Evolutionary conservation across 495 filamentous ascomycete genomes (phyloP).

Genomic region (Bryoglossum gracile): DNA sequence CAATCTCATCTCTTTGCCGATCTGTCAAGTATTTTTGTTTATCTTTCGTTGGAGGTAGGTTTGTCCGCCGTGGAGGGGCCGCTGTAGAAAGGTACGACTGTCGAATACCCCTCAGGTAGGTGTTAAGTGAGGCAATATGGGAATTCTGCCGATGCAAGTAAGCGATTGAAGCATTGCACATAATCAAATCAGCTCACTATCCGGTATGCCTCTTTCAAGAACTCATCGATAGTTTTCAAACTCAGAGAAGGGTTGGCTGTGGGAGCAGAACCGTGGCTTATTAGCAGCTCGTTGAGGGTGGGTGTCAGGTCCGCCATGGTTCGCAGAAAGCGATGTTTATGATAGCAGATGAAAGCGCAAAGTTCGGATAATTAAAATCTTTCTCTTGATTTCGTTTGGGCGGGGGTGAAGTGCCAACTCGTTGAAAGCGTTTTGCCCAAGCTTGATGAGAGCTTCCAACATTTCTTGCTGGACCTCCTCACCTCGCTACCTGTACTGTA

Average conservation of each 20-base stretch:
- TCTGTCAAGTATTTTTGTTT: constrained; percentile 50
- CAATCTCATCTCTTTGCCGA: constrained; percentile 69
- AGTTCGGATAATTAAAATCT: too few relatives aligned
- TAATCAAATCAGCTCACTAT: constrained; percentile 56
- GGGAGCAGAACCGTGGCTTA: constrained; percentile 43
- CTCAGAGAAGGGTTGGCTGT: constrained; percentile 39
- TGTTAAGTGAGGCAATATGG: constrained; percentile 68
- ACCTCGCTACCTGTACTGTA: too few relatives aligned
- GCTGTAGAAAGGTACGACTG: constrained; percentile 85
- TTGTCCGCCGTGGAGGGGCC: constrained; percentile 37
- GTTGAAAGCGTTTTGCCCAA: too few relatives aligned
- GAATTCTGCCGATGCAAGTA: constrained; percentile 55
- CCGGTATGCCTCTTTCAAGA: constrained; percentile 89
- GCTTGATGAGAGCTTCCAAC: too few relatives aligned
- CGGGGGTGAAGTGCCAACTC: too few relatives aligned
- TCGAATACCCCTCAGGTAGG: constrained; percentile 73
- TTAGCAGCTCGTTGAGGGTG: constrained; percentile 60
- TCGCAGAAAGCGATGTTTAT: too few relatives aligned
- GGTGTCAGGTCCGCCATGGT: constrained; percentile 66
- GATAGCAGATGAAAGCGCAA: too few relatives aligned
- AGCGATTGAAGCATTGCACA: not conserved
- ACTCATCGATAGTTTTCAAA: constrained; percentile 61
- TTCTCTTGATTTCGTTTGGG: too few relatives aligned
- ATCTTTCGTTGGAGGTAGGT: constrained; percentile 39
- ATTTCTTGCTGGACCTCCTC: too few relatives aligned